Percentiles rank a stretch among this genome's conserved stretches.
These are phyloP conservation scores for Podospora tetraspora DNA, from an alignment of 495 filamentous ascomycete genomes.

Conservation along the genomic window DNA sequence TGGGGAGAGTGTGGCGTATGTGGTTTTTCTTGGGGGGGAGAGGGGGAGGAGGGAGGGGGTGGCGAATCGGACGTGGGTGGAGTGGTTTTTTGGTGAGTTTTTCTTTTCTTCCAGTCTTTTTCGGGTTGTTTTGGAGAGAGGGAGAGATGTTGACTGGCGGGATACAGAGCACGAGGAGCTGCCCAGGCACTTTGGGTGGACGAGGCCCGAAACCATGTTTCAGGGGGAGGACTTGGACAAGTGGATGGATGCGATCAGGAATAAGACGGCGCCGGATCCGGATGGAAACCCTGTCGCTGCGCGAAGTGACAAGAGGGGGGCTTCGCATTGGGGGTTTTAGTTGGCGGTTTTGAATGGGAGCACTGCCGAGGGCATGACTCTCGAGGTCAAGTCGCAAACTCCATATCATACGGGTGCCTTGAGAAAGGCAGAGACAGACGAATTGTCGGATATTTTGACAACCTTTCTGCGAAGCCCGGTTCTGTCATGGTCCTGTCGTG, in stretches of 20 bases:
- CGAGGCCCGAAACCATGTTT: conserved; percentile 2
- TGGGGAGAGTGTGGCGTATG: conserved; percentile 44
- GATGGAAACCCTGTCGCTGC: too few relatives aligned
- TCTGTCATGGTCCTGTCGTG: not conserved
- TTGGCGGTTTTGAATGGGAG: too few relatives aligned
- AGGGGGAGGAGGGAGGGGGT: conserved; percentile 19
- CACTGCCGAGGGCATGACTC: too few relatives aligned
- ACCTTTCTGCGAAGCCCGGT: too few relatives aligned
- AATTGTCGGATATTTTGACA: not conserved
- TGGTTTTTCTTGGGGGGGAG: conserved; percentile 42
- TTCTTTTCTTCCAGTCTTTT: too few relatives aligned
- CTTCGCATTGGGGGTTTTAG: not conserved
- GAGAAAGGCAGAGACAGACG: not conserved
- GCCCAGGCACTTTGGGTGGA: conserved; percentile 42
- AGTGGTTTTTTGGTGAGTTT: conserved; percentile 45
- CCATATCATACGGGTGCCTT: not conserved
- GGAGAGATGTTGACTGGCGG: not conserved
- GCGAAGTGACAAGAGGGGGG: not conserved
- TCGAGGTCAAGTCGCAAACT: too few relatives aligned
- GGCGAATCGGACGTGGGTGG: conserved; percentile 34
- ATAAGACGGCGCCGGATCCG: not conserved
- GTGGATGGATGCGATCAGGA: conserved; percentile 3
- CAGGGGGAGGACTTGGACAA: conserved; percentile 2
- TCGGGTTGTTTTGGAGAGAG: not conserved
- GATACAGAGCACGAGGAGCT: conserved; percentile 34